Evolutionary conservation across 2,329 filamentous ascomycete genomes (phyloP).

Genomic region (Pyrenophora graminea): DNA sequence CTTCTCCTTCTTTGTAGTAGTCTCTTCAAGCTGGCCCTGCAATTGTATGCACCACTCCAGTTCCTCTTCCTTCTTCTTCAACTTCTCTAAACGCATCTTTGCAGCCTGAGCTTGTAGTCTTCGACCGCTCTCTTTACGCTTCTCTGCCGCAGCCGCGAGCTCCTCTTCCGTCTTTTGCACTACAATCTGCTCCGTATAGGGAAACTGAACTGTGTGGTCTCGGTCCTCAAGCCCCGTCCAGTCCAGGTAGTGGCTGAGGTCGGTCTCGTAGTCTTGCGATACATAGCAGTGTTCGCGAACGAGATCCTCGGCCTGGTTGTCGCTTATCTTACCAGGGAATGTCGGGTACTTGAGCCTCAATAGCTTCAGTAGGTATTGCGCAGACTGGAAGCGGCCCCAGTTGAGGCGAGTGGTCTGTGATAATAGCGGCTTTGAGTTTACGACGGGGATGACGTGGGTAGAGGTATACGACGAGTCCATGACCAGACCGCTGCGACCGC

Average conservation of each 20-base stretch:
- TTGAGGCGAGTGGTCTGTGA: slow-evolving; percentile 86
- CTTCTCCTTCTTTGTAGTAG: slow-evolving; percentile 88
- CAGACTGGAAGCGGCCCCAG: slow-evolving; percentile 89
- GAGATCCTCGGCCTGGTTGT: slow-evolving; percentile 85
- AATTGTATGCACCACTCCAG: slow-evolving; percentile 90
- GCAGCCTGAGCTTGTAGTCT: slow-evolving; percentile 93
- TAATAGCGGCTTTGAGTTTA: slow-evolving; percentile 82
- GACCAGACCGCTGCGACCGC: slow-evolving; percentile 83
- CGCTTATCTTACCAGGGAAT: slow-evolving; percentile 83
- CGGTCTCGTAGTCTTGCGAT: slow-evolving; percentile 78
- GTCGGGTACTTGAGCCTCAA: slow-evolving; percentile 88
- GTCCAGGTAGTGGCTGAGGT: slow-evolving; percentile 77
- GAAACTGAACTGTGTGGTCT: slow-evolving; percentile 87
- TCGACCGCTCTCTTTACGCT: slow-evolving; percentile 91
- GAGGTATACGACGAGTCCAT: slow-evolving; percentile 91
- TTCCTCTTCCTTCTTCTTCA: slow-evolving; percentile 95
- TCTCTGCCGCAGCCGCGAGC: slow-evolving; percentile 84
- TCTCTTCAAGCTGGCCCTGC: slow-evolving; percentile 67
- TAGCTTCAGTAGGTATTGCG: slow-evolving; percentile 89
- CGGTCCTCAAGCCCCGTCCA: slow-evolving; percentile 91
- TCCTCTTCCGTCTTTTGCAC: slow-evolving; percentile 94
- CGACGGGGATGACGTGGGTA: slow-evolving; percentile 92
- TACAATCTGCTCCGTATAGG: slow-evolving; percentile 87
- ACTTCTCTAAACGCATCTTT: slow-evolving; percentile 93
- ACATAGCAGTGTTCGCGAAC: slow-evolving; percentile 89